A percentile compares a stretch with the other conserved stretches of the same genome.
Conservation (phyloP, 352 stramenopile species). For the Paralagenidium karlingii region DNA sequence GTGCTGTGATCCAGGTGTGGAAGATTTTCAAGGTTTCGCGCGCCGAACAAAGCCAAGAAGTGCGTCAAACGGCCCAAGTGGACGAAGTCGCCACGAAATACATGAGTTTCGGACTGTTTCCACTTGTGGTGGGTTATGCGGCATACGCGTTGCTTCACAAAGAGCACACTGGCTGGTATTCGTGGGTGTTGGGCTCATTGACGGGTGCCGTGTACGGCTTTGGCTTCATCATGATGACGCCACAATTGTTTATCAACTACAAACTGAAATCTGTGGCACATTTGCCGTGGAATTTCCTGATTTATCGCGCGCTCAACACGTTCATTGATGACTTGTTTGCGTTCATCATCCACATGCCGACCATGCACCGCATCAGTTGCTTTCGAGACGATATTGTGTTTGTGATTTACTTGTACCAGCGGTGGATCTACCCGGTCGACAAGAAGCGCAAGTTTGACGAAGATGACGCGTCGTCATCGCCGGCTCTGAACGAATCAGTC, state of each 20-base stretch:
- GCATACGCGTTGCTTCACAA: slow-evolving; percentile 79
- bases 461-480: too few relatives aligned
- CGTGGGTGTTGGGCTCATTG: slow-evolving; percentile 76
- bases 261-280: slow-evolving; percentile 85
- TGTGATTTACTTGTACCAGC: slow-evolving; percentile 83
- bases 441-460: slow-evolving; percentile 23
- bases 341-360: slow-evolving; percentile 86
- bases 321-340: slow-evolving; percentile 91
- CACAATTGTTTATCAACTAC: slow-evolving; percentile 91
- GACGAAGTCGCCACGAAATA: slow-evolving; percentile 78
- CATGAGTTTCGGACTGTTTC: slow-evolving; percentile 63
- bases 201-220: slow-evolving; percentile 85
- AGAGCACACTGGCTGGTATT: slow-evolving; percentile 70
- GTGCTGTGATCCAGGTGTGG: slow-evolving; percentile 74
- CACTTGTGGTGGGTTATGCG: slow-evolving; percentile 61
- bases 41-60: slow-evolving; percentile 9
- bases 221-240: slow-evolving; percentile 86
- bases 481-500: too few relatives aligned
- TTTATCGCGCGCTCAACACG: slow-evolving; percentile 90
- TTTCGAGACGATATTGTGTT: slow-evolving; percentile 89
- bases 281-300: slow-evolving; percentile 89
- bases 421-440: slow-evolving; percentile 87
- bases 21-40: slow-evolving; percentile 71
- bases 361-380: slow-evolving; percentile 81
- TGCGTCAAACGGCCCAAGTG: slow-evolving; percentile 41